These are phyloP conservation scores for Ballota nigra DNA, from an alignment of 257 asterid species.

Conservation along the genomic window DNA sequence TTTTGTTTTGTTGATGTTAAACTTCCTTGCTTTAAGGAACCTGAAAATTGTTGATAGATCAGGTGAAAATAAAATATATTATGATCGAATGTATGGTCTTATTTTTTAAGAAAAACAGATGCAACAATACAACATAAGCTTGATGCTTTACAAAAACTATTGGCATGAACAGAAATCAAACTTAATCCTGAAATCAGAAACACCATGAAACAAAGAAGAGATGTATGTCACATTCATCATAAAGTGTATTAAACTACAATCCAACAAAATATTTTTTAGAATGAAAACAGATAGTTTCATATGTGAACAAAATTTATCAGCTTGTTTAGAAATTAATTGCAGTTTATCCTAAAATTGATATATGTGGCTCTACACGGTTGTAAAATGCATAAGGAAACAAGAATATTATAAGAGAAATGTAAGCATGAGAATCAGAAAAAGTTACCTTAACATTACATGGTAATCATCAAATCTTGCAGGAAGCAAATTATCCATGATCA, in stretches of 20 bases:
- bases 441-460: constrained; percentile 63
- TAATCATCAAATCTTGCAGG: constrained; percentile 61
- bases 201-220: not conserved
- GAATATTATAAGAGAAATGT: not conserved
- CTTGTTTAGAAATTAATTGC: constrained; percentile 1
- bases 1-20: constrained; percentile 52
- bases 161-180: not conserved
- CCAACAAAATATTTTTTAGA: not conserved
- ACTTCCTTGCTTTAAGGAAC: constrained; percentile 78
- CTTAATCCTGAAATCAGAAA: not conserved
- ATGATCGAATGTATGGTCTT: not conserved
- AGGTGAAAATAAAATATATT: not conserved
- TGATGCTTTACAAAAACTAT: constrained; percentile 8
- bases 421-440: not conserved
- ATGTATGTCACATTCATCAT: not conserved
- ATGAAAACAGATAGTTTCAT: not conserved
- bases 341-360: not conserved
- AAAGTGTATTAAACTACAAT: not conserved
- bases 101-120: constrained; percentile 7
- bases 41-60: constrained; percentile 35
- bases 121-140: constrained; percentile 15
- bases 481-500: constrained; percentile 51
- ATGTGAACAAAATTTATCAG: constrained; percentile 4
- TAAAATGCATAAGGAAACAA: not conserved
- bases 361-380: not conserved